These are phyloP conservation scores for Cadophora sp. DNA, from an alignment of 2,329 filamentous ascomycete species.

Conservation along the genomic window DNA sequence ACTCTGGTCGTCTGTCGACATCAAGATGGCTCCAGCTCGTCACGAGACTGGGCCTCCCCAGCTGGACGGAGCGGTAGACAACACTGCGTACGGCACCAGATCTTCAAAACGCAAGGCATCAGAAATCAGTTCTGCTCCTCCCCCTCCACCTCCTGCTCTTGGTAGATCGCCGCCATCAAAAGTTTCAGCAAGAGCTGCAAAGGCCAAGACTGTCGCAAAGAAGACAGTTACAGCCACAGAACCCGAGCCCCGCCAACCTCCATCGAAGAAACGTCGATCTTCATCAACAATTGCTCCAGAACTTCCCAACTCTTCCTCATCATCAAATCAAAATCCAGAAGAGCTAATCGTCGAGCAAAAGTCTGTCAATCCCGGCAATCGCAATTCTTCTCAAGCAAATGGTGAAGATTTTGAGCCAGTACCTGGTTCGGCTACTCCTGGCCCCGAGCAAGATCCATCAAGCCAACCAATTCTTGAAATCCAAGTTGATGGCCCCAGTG, in stretches of 20 bases:
- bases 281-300: slow-evolving; percentile 18
- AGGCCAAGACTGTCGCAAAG: slow-evolving; percentile 23
- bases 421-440: slow-evolving; percentile 13
- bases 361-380: background rate
- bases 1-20: slow-evolving; percentile 8
- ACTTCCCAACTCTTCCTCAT: slow-evolving; percentile 12
- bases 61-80: slow-evolving; percentile 23
- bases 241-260: slow-evolving; percentile 28
- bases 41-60: slow-evolving; percentile 32
- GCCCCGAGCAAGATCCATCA: slow-evolving; percentile 17
- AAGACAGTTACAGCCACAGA: slow-evolving; percentile 29
- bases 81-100: slow-evolving; percentile 31
- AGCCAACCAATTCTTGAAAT: slow-evolving; percentile 21
- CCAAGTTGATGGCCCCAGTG: slow-evolving; percentile 25
- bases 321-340: slow-evolving; percentile 11
- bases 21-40: slow-evolving; percentile 34
- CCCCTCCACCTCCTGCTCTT: slow-evolving; percentile 8
- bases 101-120: slow-evolving; percentile 37
- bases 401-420: slow-evolving; percentile 2
- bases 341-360: background rate
- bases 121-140: slow-evolving; percentile 28
- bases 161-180: slow-evolving; percentile 24
- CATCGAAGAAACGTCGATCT: slow-evolving; percentile 33
- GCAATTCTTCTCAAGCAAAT: slow-evolving; percentile 8
- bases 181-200: slow-evolving; percentile 25